Base-by-base conservation (phyloP, 1,139 yeast genomes). In the Saccharomyces pastorianus region DNA sequence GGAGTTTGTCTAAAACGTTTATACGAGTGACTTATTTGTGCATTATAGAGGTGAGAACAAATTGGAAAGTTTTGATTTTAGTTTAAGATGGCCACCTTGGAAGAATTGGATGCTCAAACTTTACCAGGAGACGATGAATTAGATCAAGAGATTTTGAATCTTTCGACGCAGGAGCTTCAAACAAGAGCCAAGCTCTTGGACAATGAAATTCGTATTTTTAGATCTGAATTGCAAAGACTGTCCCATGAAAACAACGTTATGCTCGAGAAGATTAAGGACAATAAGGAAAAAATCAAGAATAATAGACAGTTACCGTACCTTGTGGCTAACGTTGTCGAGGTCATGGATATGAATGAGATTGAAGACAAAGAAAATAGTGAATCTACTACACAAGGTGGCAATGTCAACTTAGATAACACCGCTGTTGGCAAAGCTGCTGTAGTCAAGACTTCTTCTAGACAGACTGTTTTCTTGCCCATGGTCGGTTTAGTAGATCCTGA, bases 401-500 rank as follows among this genome's bases (percentile, higher is more conserved):
- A 91, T 67, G 88, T 90, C 51, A 98, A 95, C 71, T 77, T 88
- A 61, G 97, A 95, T 67, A 90, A 97, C 53, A 82, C 96, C 11
- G 82, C 96, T 61, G 81, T 83, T 48, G 99, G 99, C n/a, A 90
- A 93, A 72, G 89, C 96, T 13, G 99, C 99, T 0, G 99, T 95
- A 31, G 88, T 95, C 61, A 93, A 95, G 74, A 95, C 99, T 0
- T 88, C 96, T 1, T 93, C 99, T 2, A 82, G 99, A 68, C 99
- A 95, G 70, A 95, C 99, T 7, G 96, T 95, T 48, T 95, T 93
- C 65, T 76, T 95, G 66, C 99, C 99, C 47, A 80, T 95, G 73
- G 88, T 93, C 60, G 99, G 99, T 23, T 76, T 95, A 57, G 99
- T 95, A 27, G 97, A 91, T 63, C 90, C 96, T 1, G 83, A 83